Percentiles rank a stretch among this genome's conserved stretches.
These are phyloP conservation scores for Sporisorium scitamineum DNA, from an alignment of 1,284 basidiomycete species.

Conservation along the genomic window DNA sequence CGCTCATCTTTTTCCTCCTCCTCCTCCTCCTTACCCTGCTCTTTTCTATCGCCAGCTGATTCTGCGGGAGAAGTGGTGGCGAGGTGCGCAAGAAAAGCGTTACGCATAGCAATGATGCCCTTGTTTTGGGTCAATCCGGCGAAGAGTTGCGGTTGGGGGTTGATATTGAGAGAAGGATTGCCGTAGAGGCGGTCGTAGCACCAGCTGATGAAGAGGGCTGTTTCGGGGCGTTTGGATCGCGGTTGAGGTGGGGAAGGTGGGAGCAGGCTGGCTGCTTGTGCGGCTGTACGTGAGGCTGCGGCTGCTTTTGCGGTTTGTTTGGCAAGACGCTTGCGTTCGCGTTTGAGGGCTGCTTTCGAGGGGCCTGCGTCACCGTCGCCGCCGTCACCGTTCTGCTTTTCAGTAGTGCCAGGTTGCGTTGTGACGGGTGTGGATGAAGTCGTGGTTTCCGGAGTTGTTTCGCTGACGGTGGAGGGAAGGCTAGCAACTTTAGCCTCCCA, in stretches of 20 bases:
- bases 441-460: background rate
- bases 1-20: slow-evolving; percentile 50
- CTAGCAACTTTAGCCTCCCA: slow-evolving; percentile 43
- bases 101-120: slow-evolving; percentile 86
- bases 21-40: slow-evolving; percentile 15
- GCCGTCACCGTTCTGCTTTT: background rate
- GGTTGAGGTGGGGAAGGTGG: slow-evolving; percentile 52
- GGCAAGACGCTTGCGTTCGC: slow-evolving; percentile 23
- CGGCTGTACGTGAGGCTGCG: slow-evolving; percentile 7
- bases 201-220: slow-evolving; percentile 62
- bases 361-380: background rate
- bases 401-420: background rate
- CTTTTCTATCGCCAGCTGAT: background rate
- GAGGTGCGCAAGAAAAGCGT: slow-evolving; percentile 80
- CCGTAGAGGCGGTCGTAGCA: slow-evolving; percentile 63
- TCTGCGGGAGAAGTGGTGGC: slow-evolving; percentile 40
- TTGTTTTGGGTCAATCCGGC: slow-evolving; percentile 77
- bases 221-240: slow-evolving; percentile 59
- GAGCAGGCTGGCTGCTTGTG: slow-evolving; percentile 24
- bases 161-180: slow-evolving; percentile 75
- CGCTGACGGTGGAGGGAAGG: background rate
- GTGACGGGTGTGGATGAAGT: background rate
- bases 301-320: slow-evolving; percentile 8
- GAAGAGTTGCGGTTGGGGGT: slow-evolving; percentile 76
- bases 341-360: slow-evolving; percentile 40